These are phyloP conservation scores for Debaryomyces robertsiae DNA, from an alignment of 1,139 yeast genomes.

Conservation along the genomic window DNA sequence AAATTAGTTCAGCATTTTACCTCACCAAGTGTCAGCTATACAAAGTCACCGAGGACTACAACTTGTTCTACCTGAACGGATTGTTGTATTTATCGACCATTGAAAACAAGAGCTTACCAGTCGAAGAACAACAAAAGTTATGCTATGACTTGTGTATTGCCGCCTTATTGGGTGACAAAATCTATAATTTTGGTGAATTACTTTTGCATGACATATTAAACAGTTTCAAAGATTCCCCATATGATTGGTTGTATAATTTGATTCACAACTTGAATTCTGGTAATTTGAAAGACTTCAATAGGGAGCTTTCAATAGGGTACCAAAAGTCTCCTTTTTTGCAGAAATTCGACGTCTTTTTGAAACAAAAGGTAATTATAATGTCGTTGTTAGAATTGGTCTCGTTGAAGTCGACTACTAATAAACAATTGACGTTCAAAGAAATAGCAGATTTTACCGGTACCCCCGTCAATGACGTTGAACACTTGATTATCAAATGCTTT, in stretches of 20 bases:
- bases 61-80: slow-evolving; percentile 70
- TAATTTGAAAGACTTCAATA: slow-evolving; percentile 63
- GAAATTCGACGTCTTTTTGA: slow-evolving; percentile 64
- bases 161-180: slow-evolving; percentile 87
- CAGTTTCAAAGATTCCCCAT: slow-evolving; percentile 51
- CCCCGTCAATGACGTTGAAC: slow-evolving; percentile 76
- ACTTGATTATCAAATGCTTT: slow-evolving; percentile 87
- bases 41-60: slow-evolving; percentile 76
- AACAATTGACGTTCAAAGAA: slow-evolving; percentile 71
- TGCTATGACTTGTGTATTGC: slow-evolving; percentile 85
- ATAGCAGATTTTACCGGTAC: slow-evolving; percentile 75
- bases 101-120: slow-evolving; percentile 42
- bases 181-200: slow-evolving; percentile 94
- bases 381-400: slow-evolving; percentile 88
- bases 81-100: slow-evolving; percentile 53
- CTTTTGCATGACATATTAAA: slow-evolving; percentile 83
- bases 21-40: slow-evolving; percentile 77
- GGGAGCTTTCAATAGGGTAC: slow-evolving; percentile 41
- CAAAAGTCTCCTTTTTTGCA: slow-evolving; percentile 61
- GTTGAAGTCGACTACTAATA: slow-evolving; percentile 70
- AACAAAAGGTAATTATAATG: slow-evolving; percentile 91
- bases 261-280: slow-evolving; percentile 78
- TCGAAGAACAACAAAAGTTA: slow-evolving; percentile 41
- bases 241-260: slow-evolving; percentile 74
- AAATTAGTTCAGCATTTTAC: slow-evolving; percentile 81